A percentile compares a stretch with the other conserved stretches of the same genome.
Conservation (phyloP, 192 early-diverging fungal genomes). For the Umbelopsis sp. region DNA sequence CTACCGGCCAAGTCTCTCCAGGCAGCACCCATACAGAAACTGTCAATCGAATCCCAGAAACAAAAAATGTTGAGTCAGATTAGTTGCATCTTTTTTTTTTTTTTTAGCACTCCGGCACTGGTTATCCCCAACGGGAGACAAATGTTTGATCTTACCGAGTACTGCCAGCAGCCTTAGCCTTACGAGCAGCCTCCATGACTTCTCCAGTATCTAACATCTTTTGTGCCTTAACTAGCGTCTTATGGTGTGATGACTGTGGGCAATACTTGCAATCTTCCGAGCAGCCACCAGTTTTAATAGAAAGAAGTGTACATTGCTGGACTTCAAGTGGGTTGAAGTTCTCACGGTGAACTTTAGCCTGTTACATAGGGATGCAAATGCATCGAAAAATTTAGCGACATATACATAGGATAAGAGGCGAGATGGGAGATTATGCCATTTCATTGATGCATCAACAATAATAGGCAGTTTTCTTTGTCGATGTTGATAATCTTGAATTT, state of each 20-base stretch:
- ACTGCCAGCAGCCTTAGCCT: constrained; percentile 75
- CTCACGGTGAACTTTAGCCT: constrained; percentile 77
- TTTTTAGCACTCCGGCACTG: constrained; percentile 6
- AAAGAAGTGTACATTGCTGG: constrained; percentile 79
- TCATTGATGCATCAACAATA: not conserved
- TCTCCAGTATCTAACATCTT: constrained; percentile 72
- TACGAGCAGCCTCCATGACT: constrained; percentile 69
- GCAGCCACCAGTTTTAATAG: constrained; percentile 86
- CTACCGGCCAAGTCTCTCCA: constrained; percentile 81
- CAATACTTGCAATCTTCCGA: constrained; percentile 84
- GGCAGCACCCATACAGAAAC: constrained; percentile 87
- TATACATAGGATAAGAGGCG: too few relatives aligned
- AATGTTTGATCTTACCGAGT: constrained; percentile 48
- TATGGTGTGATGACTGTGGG: constrained; percentile 77
- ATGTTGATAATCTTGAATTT: not conserved
- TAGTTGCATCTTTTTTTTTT: not conserved
- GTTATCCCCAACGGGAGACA: not conserved
- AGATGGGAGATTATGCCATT: too few relatives aligned
- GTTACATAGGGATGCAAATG: not conserved
- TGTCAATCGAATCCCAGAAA: constrained; percentile 16
- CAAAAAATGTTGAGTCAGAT: constrained; percentile 19
- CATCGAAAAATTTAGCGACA: constrained; percentile 5
- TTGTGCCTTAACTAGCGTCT: constrained; percentile 66
- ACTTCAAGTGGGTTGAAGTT: constrained; percentile 70
- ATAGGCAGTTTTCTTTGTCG: not conserved